Percentiles rank a stretch among this genome's conserved stretches.
Evolutionary conservation across 2,329 filamentous ascomycete genomes (phyloP).

Genomic region (Dactylellina drechsleri): DNA sequence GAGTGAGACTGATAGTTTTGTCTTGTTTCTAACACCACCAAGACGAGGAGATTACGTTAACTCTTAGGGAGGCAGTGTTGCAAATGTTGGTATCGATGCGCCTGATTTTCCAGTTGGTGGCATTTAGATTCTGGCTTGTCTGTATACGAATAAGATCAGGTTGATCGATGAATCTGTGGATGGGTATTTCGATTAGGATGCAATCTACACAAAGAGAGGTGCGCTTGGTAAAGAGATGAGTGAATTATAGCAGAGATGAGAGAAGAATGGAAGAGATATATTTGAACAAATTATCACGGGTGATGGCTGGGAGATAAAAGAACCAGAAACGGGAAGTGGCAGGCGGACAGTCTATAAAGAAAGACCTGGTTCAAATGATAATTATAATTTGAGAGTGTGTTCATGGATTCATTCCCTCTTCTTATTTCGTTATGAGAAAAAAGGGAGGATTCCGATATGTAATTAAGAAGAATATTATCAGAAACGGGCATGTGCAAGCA

Average conservation of each 20-base stretch:
- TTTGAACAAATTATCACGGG: neutral
- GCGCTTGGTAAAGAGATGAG: slow-evolving; percentile 1
- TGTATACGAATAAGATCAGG: slow-evolving; percentile 1
- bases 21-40: no score
- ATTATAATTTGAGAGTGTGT: no score
- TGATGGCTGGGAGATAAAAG: slow-evolving; percentile 9
- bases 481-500: slow-evolving; percentile 46
- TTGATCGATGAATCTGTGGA: slow-evolving; percentile 9
- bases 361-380: slow-evolving; percentile 1
- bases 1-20: no score
- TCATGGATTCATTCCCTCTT: neutral
- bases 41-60: neutral
- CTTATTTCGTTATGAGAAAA: slow-evolving; percentile 11
- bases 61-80: slow-evolving; percentile 51
- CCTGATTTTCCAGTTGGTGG: slow-evolving; percentile 40
- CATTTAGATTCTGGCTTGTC: slow-evolving; percentile 36
- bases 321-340: slow-evolving; percentile 25
- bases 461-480: neutral
- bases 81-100: slow-evolving; percentile 44
- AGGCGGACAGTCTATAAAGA: slow-evolving; percentile 35
- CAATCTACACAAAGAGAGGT: no score
- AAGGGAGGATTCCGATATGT: slow-evolving; percentile 45
- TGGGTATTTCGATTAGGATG: neutral
- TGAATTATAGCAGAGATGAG: neutral
- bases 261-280: neutral